phyloP scores from a whole-genome alignment of 371 early-diverging fungal species.

The Mucor saturninus region DNA sequence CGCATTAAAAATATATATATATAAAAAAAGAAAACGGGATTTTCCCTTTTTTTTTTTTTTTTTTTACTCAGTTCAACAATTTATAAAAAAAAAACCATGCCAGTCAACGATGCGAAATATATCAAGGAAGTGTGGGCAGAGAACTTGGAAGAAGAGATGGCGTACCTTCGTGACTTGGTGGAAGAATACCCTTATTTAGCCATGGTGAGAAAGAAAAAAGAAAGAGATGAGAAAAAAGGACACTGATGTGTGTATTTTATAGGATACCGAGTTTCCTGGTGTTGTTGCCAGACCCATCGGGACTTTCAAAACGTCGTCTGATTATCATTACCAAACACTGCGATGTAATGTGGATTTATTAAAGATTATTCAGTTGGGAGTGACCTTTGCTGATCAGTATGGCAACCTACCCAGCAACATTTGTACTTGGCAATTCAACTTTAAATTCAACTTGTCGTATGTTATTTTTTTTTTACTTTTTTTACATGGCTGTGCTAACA shows the following conservation, averaged over 20 bases:
- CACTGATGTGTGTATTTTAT: background rate
- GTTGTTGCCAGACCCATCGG: slow-evolving; percentile 99
- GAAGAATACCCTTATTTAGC: slow-evolving; percentile 95
- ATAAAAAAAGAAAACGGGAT: no score
- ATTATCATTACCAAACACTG: slow-evolving; percentile 98
- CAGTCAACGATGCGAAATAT: slow-evolving; percentile 58
- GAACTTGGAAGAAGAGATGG: slow-evolving; percentile 97
- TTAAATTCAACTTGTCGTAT: slow-evolving; percentile 92
- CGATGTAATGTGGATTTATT: slow-evolving; percentile 99
- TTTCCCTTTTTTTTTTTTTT: slow-evolving; percentile 4
- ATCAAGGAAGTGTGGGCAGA: slow-evolving; percentile 97
- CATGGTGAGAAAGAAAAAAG: slow-evolving; percentile 76
- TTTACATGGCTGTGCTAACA: background rate
- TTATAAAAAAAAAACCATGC: slow-evolving; percentile 28
- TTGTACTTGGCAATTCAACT: slow-evolving; percentile 99
- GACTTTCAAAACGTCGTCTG: slow-evolving; percentile 91
- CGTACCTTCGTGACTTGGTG: slow-evolving; percentile 86
- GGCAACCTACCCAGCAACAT: slow-evolving; percentile 91
- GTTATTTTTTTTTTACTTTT: slow-evolving; percentile 7
- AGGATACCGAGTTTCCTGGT: slow-evolving; percentile 99
- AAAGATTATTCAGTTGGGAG: slow-evolving; percentile 98
- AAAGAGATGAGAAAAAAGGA: background rate
- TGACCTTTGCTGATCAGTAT: slow-evolving; percentile 94
- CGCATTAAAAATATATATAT: background rate
- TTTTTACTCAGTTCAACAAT: background rate